Evolutionary conservation across 805 yeast genomes (phyloP).

Genomic region (Saccharomycopsis vini): DNA sequence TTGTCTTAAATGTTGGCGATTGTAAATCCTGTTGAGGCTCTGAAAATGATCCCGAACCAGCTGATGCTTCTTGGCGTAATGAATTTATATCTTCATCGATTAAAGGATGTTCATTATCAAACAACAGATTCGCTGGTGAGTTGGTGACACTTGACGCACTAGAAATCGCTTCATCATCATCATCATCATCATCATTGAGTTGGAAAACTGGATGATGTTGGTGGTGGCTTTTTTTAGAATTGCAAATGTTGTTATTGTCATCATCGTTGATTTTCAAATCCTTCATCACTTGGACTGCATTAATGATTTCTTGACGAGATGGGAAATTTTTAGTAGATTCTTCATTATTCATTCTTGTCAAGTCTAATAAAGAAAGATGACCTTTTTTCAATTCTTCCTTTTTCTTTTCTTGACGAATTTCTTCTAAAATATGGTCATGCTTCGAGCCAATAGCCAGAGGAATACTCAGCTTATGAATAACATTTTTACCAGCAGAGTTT

Average conservation of each 20-base stretch:
- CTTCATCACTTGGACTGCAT: constrained; percentile 12
- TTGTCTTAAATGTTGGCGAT: too few species aligned
- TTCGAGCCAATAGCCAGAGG: too few species aligned
- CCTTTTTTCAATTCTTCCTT: constrained; percentile 17
- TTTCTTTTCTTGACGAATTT: background rate
- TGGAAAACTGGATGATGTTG: background rate
- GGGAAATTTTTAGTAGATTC: constrained; percentile 8
- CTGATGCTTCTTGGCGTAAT: background rate
- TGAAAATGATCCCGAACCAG: constrained; percentile 31
- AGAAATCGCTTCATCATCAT: constrained; percentile 9
- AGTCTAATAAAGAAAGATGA: constrained; percentile 22
- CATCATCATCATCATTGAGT: constrained; percentile 11
- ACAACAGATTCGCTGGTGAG: too few species aligned
- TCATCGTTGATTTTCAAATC: background rate
- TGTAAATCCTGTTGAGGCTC: too few species aligned
- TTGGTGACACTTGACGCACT: too few species aligned
- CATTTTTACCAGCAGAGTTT: background rate
- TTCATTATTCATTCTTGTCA: constrained; percentile 18
- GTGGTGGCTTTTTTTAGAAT: too few species aligned
- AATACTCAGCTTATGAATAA: background rate
- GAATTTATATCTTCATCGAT: too few species aligned
- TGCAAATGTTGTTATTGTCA: too few species aligned
- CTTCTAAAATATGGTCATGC: too few species aligned
- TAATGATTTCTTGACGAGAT: constrained; percentile 16
- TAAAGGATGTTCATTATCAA: too few species aligned